phyloP scores from a whole-genome alignment of 1,284 basidiomycete genomes.

The Sanguinoderma infundibulare region DNA sequence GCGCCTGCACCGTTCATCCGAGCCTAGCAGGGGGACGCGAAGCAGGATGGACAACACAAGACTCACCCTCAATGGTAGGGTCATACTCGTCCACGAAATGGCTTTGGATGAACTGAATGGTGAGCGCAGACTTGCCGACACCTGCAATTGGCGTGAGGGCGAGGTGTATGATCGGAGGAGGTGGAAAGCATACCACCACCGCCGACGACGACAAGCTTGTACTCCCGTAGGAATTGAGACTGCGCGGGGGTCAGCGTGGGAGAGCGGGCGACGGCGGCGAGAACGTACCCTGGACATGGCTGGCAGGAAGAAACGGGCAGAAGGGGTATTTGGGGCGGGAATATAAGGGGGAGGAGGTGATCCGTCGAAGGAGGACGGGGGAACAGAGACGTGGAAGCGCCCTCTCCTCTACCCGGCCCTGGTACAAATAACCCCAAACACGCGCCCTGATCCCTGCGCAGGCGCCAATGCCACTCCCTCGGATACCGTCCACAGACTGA shows the following conservation, averaged over 20 bases:
- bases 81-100: constrained; percentile 99
- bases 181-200: constrained; percentile 80
- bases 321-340: constrained; percentile 19
- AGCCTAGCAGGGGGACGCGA: background rate
- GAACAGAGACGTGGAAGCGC: constrained; percentile 23
- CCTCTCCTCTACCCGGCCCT: constrained; percentile 16
- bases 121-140: constrained; percentile 96
- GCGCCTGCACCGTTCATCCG: background rate
- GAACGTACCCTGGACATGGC: constrained; percentile 39
- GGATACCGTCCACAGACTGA: no score
- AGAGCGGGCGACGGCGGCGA: background rate
- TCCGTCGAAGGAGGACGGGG: constrained; percentile 27
- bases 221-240: constrained; percentile 94
- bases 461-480: background rate
- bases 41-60: background rate
- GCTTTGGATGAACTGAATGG: constrained; percentile 97
- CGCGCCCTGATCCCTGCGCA: background rate
- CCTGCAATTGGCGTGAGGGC: constrained; percentile 50
- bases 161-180: background rate
- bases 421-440: constrained; percentile 20
- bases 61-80: constrained; percentile 91
- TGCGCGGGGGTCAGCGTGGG: constrained; percentile 11
- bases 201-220: constrained; percentile 97
- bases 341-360: constrained; percentile 25
- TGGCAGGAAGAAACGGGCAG: constrained; percentile 12